A percentile compares a stretch with the other conserved stretches of the same genome.
phyloP scores from a whole-genome alignment of 768 basidiomycete species.

The Pisolithus microcarpus region DNA sequence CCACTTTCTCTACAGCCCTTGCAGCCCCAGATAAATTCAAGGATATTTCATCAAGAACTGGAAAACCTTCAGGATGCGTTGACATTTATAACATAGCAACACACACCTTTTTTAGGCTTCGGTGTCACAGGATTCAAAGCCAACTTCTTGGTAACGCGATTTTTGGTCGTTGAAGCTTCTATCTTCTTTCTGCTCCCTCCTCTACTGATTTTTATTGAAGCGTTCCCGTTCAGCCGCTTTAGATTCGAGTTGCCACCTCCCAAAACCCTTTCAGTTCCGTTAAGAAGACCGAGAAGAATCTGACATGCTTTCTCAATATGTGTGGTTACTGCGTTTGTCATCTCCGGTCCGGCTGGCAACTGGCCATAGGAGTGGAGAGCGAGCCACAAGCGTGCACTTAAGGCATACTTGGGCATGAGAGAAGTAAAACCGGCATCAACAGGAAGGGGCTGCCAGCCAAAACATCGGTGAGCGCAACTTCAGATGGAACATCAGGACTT shows the following conservation, averaged over 20 bases:
- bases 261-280: constrained; percentile 11
- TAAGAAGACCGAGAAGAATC: constrained; percentile 37
- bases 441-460: constrained; percentile 20
- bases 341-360: constrained; percentile 30
- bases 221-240: constrained; percentile 19
- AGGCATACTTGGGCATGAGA: constrained; percentile 42
- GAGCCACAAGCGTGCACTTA: constrained; percentile 57
- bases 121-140: constrained; percentile 36
- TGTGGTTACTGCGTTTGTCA: constrained; percentile 39
- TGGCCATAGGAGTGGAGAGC: constrained; percentile 64
- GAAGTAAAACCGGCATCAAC: constrained; percentile 21
- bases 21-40: constrained; percentile 8
- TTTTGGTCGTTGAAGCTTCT: constrained; percentile 6
- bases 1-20: constrained; percentile 1
- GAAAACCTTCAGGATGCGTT: not conserved
- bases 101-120: constrained; percentile 35
- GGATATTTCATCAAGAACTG: constrained; percentile 13
- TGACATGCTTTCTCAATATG: constrained; percentile 49
- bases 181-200: constrained; percentile 15
- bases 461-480: not conserved
- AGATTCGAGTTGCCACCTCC: constrained; percentile 7
- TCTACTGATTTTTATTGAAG: constrained; percentile 12
- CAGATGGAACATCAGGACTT: constrained; percentile 9
- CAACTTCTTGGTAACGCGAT: not conserved
- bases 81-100: not conserved